Base-by-base conservation (phyloP, 1,284 basidiomycete species). In the Anthracocystis panici-leucophaei region DNA sequence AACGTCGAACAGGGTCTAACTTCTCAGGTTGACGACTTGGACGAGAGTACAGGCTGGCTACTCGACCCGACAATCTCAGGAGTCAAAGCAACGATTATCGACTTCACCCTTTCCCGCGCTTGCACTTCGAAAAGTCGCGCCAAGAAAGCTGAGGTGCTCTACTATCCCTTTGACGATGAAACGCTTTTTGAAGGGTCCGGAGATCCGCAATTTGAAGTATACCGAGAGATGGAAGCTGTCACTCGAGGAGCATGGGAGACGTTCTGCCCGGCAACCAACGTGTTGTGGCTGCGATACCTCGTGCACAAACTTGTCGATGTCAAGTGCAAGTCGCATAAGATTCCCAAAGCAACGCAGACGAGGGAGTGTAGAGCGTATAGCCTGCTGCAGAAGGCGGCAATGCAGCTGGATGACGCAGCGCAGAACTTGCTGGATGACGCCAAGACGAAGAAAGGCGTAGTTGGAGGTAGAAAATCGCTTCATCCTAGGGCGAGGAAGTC, bases 181-280 rank as follows among this genome's bases (percentile, higher is more conserved):
- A 57, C 72, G 16, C 58, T 87, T n/a, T 86, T 86, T 48, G 69
- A 84, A 44, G 86, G 91, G 91, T 86, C 83, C 89, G 93, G 95
- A 7, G 93, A 96, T 82, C 91, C 92, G 78, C 96, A 99, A 84
- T 98, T 95, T 86, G 94, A 97, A 78, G 88, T 97, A 1, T 99
- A 99, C 84, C 90, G 96, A 42, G 89, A 91, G 85, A 97, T 97
- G 93, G 88, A 88, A 41, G 86, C 86, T 25, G 86, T 90, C 63
- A 90, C 89, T 46, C 85, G 88, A 3, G 87, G 87, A 48, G 51
- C 54, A 21, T 97, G 95, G 95, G 88, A 89, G 60, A 87, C 85
- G 1, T 95, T 90, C 83, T 88, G 89, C 55, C 93, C 94, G 0
- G 84, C 91, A 11, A 95, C 94, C 6, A 97, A 97, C 81, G 90